phyloP scores from a whole-genome alignment of 2,329 filamentous ascomycete species.

The Magnaporthales sp. region DNA sequence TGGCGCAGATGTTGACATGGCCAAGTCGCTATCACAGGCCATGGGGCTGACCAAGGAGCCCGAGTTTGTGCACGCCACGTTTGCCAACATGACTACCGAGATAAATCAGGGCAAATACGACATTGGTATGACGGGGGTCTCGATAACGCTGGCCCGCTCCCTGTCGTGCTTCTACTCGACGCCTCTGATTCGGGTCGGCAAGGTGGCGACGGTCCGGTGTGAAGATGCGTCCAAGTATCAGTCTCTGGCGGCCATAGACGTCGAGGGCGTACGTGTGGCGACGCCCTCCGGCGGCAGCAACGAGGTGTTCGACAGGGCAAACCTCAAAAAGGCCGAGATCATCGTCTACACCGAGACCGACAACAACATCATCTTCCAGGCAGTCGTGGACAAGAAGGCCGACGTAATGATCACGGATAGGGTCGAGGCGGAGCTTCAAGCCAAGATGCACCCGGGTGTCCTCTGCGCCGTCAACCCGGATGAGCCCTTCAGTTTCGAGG shows the following conservation, averaged over 20 bases:
- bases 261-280: constrained; percentile 2
- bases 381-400: neutral
- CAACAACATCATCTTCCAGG: constrained; percentile 5
- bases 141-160: neutral
- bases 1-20: constrained; percentile 2
- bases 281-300: constrained; percentile 4
- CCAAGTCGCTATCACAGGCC: neutral
- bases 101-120: constrained; percentile 1
- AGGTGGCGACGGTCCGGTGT: constrained; percentile 4
- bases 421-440: constrained; percentile 27
- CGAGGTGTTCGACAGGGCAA: constrained; percentile 2
- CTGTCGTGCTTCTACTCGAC: constrained; percentile 1
- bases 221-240: neutral
- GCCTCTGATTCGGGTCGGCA: constrained; percentile 1
- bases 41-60: constrained; percentile 2
- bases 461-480: constrained; percentile 5
- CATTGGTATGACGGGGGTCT: constrained; percentile 4
- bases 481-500: constrained; percentile 4
- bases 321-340: neutral
- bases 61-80: constrained; percentile 1
- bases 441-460: constrained; percentile 5
- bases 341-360: constrained; percentile 4
- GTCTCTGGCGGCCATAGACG: constrained; percentile 3
- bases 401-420: constrained; percentile 8
- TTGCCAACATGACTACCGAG: constrained; percentile 3